phyloP scores from a whole-genome alignment of 495 filamentous ascomycete species.

The Penicillium canariense region DNA sequence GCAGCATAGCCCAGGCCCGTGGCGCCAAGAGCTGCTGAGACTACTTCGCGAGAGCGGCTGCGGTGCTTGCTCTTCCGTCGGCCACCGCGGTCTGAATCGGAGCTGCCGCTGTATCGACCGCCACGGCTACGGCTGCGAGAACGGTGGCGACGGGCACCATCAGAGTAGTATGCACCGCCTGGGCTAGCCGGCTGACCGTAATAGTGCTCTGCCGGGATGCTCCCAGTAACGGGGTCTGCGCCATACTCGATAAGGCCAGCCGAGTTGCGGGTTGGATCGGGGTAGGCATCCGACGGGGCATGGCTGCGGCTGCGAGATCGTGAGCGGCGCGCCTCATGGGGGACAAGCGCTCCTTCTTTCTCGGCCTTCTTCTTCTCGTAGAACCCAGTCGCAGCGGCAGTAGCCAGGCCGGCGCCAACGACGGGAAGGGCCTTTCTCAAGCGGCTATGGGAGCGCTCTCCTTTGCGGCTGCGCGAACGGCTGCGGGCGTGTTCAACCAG shows the following conservation, averaged over 20 bases:
- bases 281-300: slow-evolving; percentile 51
- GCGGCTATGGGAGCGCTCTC: slow-evolving; percentile 57
- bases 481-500: slow-evolving; percentile 71
- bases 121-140: slow-evolving; percentile 41
- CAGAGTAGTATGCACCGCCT: slow-evolving; percentile 40
- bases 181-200: slow-evolving; percentile 46
- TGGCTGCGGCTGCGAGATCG: slow-evolving; percentile 58
- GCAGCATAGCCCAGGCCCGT: slow-evolving; percentile 77
- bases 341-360: slow-evolving; percentile 50
- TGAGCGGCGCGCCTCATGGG: slow-evolving; percentile 52
- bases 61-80: slow-evolving; percentile 47
- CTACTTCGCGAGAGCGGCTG: slow-evolving; percentile 63
- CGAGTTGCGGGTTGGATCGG: slow-evolving; percentile 55
- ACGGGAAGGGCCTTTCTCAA: slow-evolving; percentile 62
- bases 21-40: slow-evolving; percentile 65
- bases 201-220: slow-evolving; percentile 48
- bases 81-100: slow-evolving; percentile 42
- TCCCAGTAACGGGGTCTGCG: slow-evolving; percentile 58
- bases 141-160: slow-evolving; percentile 29
- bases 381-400: slow-evolving; percentile 73
- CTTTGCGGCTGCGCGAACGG: slow-evolving; percentile 62
- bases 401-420: slow-evolving; percentile 71
- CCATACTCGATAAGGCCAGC: slow-evolving; percentile 82
- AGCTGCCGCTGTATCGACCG: slow-evolving; percentile 36
- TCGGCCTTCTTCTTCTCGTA: slow-evolving; percentile 76